Evolutionary conservation across 345 rosid genomes (phyloP), one percentile per base, ranked within the genome.

Genomic region (Streptanthus diversifolius): DNA sequence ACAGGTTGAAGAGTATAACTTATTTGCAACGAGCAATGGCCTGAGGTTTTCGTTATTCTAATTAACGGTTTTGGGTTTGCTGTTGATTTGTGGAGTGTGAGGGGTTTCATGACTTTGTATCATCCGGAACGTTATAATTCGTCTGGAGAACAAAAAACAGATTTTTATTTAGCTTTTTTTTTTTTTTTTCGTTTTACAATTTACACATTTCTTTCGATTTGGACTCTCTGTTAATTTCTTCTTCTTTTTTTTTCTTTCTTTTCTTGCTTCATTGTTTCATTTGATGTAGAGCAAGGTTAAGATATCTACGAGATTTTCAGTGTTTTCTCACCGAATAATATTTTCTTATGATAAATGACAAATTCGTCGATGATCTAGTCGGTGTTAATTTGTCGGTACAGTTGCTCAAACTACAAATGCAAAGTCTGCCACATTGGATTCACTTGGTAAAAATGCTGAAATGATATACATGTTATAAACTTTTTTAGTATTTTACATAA

Each of bases 1-100:
- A 9, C 85, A 78, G 73, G 93, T 85, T 72, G 97, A 88, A 80
- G 91, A 90, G 72, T 93, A 93, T 83, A 89, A 89, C 82, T 82
- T 90, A 86, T 93, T 93, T 79, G 93, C 97, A 27, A 81, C 83
- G 24, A 89, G 88, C 63, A 86, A 85, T 37, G 87, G 89, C 62
- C 32, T 86, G 49, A 80, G 83, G 78, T 92, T 90, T 85, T 84
- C 93, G 35, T 70, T 90, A 76, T 85, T 85, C 84, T 84, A 67
- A 76, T 33, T 64, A 83, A 82, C 35, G 82, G 85, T 62, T 60
- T 60, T 71, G 75, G 75, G 67, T 15, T 43, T 59, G 56, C 36
- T 57, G 48, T 70, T 70, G 47, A 59, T 57, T 56, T 68, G 39
- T 69, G 48, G 65, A 58, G 37, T 45, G 59, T 56, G 73, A 30